A percentile compares a stretch with the other conserved stretches of the same genome.
Evolutionary conservation across 2,329 filamentous ascomycete species (phyloP).

Genomic region (Trichophyton benhamiae): DNA sequence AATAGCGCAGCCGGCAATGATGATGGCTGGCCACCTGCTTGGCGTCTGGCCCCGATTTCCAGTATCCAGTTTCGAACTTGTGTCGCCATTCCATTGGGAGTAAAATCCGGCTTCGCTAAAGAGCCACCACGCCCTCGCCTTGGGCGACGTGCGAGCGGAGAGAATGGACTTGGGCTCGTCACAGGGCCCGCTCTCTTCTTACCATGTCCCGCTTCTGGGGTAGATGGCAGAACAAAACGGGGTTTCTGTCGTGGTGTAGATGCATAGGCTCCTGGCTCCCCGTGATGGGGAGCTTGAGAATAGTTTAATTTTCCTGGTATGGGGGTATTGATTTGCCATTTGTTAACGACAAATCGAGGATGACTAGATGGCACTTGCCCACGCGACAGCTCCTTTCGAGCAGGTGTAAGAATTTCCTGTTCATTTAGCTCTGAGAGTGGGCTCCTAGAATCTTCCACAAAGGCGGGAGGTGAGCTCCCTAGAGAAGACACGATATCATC

Average conservation of each 20-base stretch:
- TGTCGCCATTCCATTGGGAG: slow-evolving; percentile 30
- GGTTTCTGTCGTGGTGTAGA: slow-evolving; percentile 21
- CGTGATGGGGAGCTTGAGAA: background rate
- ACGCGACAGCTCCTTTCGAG: background rate
- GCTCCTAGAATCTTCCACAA: background rate
- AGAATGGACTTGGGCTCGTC: slow-evolving; percentile 20
- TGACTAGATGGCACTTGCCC: background rate
- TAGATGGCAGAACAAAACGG: slow-evolving; percentile 28
- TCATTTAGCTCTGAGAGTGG: slow-evolving; percentile 8
- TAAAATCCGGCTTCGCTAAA: slow-evolving; percentile 18
- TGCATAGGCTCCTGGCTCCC: background rate
- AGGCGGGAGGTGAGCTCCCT: background rate
- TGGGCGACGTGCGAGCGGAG: slow-evolving; percentile 20
- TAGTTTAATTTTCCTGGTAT: background rate
- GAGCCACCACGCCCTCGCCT: slow-evolving; percentile 10
- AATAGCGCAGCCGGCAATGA: background rate
- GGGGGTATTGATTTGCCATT: background rate
- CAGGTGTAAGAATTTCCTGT: slow-evolving; percentile 2
- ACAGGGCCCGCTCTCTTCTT: slow-evolving; percentile 3
- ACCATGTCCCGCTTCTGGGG: slow-evolving; percentile 13
- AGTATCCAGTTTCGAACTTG: slow-evolving; percentile 32
- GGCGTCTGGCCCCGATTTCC: slow-evolving; percentile 25
- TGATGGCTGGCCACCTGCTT: background rate
- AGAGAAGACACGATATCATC: background rate
- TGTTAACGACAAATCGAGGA: background rate